These are phyloP conservation scores for Pythium sukuiense DNA, from an alignment of 352 stramenopile genomes.

Conservation along the genomic window DNA sequence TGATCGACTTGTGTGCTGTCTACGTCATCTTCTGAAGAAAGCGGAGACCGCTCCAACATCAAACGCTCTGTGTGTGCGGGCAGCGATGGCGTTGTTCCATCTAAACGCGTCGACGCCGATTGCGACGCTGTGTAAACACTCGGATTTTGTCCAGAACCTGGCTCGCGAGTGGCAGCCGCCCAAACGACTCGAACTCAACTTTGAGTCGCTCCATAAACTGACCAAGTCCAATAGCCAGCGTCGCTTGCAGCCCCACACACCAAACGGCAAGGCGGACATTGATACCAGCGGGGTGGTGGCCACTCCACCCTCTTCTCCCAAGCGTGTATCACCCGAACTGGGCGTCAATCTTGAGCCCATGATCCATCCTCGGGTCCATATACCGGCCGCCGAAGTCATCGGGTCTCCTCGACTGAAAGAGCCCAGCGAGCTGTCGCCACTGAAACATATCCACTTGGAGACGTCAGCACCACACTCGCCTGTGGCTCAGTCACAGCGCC, in stretches of 20 bases:
- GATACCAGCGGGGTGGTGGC: neutral
- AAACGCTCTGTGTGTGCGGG: slow-evolving; percentile 48
- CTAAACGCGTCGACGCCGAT: slow-evolving; percentile 26
- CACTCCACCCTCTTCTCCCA: neutral
- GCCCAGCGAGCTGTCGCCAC: slow-evolving; percentile 11
- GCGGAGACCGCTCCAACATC: slow-evolving; percentile 4
- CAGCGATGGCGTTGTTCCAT: slow-evolving; percentile 71
- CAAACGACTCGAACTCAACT: slow-evolving; percentile 67
- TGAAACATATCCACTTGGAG: slow-evolving; percentile 11
- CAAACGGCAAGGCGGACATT: neutral
- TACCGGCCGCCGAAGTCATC: neutral
- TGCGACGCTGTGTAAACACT: slow-evolving; percentile 22
- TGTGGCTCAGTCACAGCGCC: neutral
- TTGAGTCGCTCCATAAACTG: slow-evolving; percentile 65
- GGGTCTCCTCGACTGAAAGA: neutral
- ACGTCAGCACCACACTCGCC: slow-evolving; percentile 9
- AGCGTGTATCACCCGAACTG: slow-evolving; percentile 2
- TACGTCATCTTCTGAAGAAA: slow-evolving; percentile 43
- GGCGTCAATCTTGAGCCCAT: slow-evolving; percentile 4
- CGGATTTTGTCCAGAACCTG: slow-evolving; percentile 49
- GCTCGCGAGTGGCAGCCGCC: slow-evolving; percentile 56
- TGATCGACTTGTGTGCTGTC: slow-evolving; percentile 55
- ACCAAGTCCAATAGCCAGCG: slow-evolving; percentile 19
- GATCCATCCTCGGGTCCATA: neutral
- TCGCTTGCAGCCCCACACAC: slow-evolving; percentile 1